Evolutionary conservation across 2,329 filamentous ascomycete genomes (phyloP).

Genomic region (Colletotrichum sp.): DNA sequence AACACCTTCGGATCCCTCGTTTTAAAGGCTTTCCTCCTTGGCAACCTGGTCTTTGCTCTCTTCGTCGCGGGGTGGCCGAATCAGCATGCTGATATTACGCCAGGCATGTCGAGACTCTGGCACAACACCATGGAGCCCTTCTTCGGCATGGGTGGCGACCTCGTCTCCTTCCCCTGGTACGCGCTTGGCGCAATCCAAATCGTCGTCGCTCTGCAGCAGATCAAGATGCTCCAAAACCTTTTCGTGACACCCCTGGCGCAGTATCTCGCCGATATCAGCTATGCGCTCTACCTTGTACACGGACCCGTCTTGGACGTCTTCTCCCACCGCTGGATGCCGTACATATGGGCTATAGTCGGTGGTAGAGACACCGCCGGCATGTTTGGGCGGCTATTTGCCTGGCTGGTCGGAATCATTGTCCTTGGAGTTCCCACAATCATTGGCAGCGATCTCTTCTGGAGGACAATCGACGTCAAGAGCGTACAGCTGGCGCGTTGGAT

Average conservation of each 20-base stretch:
- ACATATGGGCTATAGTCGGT: slow-evolving; percentile 30
- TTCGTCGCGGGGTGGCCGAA: slow-evolving; percentile 49
- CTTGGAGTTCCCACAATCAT: slow-evolving; percentile 50
- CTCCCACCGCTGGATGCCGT: slow-evolving; percentile 26
- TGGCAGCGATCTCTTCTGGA: slow-evolving; percentile 65
- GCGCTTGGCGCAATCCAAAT: slow-evolving; percentile 38
- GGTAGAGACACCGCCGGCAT: slow-evolving; percentile 36
- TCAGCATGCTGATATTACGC: slow-evolving; percentile 34
- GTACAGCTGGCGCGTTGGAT: slow-evolving; percentile 55
- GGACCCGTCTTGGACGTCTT: slow-evolving; percentile 51
- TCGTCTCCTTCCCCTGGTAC: slow-evolving; percentile 39
- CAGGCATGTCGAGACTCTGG: slow-evolving; percentile 36
- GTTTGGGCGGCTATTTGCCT: slow-evolving; percentile 34
- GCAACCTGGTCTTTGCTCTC: slow-evolving; percentile 32
- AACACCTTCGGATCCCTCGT: slow-evolving; percentile 11
- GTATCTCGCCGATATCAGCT: slow-evolving; percentile 63
- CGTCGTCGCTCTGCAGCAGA: slow-evolving; percentile 35
- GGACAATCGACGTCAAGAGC: slow-evolving; percentile 53
- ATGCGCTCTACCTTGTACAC: slow-evolving; percentile 64
- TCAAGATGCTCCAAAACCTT: slow-evolving; percentile 30
- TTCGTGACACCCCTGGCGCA: slow-evolving; percentile 55
- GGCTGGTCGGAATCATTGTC: slow-evolving; percentile 42
- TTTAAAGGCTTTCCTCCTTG: slow-evolving; percentile 27
- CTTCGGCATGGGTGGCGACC: slow-evolving; percentile 32
- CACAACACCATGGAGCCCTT: slow-evolving; percentile 37